phyloP scores from a whole-genome alignment of 169 alveolate genomes.

The Cryptosporidium muris region DNA sequence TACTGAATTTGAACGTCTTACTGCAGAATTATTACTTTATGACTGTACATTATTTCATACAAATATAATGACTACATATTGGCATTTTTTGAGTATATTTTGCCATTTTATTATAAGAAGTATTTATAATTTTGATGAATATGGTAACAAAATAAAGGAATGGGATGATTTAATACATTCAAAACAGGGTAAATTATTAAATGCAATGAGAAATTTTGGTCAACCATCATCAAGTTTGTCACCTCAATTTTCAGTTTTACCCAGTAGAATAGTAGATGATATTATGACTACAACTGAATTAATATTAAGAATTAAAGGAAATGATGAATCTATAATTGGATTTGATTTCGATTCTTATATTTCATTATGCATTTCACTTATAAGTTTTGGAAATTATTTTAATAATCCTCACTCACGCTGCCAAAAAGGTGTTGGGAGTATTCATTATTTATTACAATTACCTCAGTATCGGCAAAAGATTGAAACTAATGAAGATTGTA shows the following conservation, averaged over 20 bases:
- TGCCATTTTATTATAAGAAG: conserved; percentile 69
- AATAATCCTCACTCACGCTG: conserved; percentile 85
- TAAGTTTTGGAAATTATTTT: conserved; percentile 80
- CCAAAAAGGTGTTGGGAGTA: conserved; percentile 81
- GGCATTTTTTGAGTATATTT: conserved; percentile 74
- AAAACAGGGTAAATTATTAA: conserved; percentile 28
- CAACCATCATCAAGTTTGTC: conserved; percentile 71
- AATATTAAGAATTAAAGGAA: conserved; percentile 70
- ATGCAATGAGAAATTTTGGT: conserved; percentile 66
- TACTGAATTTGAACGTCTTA: conserved; percentile 45
- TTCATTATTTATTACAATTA: conserved; percentile 73
- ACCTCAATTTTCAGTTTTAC: conserved; percentile 82
- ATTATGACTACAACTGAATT: conserved; percentile 76
- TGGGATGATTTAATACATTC: conserved; percentile 28
- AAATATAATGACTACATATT: conserved; percentile 73
- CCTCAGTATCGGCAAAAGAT: conserved; percentile 74
- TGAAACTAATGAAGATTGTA: conserved; percentile 69
- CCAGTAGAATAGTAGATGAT: conserved; percentile 79
- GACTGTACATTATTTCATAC: conserved; percentile 33
- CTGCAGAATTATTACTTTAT: conserved; percentile 69
- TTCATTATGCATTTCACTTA: conserved; percentile 80
- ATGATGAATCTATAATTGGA: conserved; percentile 73
- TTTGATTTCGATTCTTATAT: conserved; percentile 84
- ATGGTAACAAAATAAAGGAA: conserved; percentile 21
- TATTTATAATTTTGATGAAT: conserved; percentile 52